Percentiles rank a stretch among this genome's conserved stretches.
phyloP scores from a whole-genome alignment of 495 filamentous ascomycete genomes.

The Penicillium argentinense region DNA sequence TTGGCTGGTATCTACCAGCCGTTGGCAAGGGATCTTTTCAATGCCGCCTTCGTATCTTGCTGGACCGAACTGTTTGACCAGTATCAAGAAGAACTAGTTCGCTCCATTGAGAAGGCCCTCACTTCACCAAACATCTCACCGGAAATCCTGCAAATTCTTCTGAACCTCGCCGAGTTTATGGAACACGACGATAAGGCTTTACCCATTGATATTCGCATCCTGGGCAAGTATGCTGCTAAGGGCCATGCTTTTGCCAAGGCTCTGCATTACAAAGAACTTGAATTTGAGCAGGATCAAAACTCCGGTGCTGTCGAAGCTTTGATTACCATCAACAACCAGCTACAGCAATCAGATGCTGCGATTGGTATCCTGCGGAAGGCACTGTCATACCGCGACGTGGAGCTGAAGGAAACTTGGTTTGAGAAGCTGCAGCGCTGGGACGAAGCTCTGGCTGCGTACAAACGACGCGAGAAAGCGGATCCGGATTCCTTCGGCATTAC shows the following conservation, averaged over 20 bases:
- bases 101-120: constrained; percentile 92
- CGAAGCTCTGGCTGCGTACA: constrained; percentile 90
- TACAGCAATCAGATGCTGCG: constrained; percentile 95
- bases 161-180: constrained; percentile 99
- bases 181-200: constrained; percentile 98
- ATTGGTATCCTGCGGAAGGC: constrained; percentile 95
- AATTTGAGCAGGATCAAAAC: constrained; percentile 96
- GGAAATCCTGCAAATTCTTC: constrained; percentile 87
- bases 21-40: constrained; percentile 91
- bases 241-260: constrained; percentile 98
- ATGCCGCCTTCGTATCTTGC: constrained; percentile 96
- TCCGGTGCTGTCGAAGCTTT: constrained; percentile 91
- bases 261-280: constrained; percentile 96
- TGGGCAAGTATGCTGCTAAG: constrained; percentile 89
- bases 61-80: constrained; percentile 97
- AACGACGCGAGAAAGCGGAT: constrained; percentile 72
- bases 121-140: constrained; percentile 91
- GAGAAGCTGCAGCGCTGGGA: constrained; percentile 98
- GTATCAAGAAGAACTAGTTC: constrained; percentile 91
- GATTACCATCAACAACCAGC: constrained; percentile 97
- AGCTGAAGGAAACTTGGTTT: constrained; percentile 96
- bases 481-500: constrained; percentile 82
- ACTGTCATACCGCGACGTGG: constrained; percentile 90
- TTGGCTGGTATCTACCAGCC: constrained; percentile 89
- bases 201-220: constrained; percentile 92